Conservation (phyloP, 305 asterid species). For the Solanum hybrid region DNA sequence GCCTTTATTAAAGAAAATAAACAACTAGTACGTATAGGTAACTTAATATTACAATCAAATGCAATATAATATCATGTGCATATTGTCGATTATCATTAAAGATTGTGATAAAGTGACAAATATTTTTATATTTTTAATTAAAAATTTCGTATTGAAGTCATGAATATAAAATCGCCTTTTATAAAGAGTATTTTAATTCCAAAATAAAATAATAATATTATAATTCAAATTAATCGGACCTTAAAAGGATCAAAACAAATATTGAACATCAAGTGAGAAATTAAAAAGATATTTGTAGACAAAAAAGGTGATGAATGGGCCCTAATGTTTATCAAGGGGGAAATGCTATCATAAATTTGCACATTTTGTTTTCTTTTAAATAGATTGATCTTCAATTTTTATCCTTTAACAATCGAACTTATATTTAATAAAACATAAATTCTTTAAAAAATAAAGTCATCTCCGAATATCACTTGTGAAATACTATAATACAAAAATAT, state of each 20-base stretch:
- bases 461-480: too few relatives aligned
- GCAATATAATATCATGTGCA: not conserved
- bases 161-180: not conserved
- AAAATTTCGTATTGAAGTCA: rapidly evolving
- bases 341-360: not conserved
- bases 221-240: not conserved
- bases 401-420: not conserved
- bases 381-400: too few relatives aligned
- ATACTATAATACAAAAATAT: too few relatives aligned
- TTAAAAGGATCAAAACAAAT: not conserved
- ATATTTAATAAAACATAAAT: too few relatives aligned
- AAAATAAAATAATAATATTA: rapidly evolving
- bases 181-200: not conserved
- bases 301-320: not conserved
- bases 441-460: too few relatives aligned
- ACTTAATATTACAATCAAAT: not conserved
- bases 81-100: not conserved
- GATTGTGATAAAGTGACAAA: not conserved
- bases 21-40: not conserved
- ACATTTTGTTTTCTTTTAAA: not conserved
- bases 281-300: too few relatives aligned
- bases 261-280: not conserved
- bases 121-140: not conserved
- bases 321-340: not conserved
- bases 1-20: not conserved